These are phyloP conservation scores for Solanum chiquidenum DNA, from an alignment of 257 asterid genomes.

Conservation along the genomic window DNA sequence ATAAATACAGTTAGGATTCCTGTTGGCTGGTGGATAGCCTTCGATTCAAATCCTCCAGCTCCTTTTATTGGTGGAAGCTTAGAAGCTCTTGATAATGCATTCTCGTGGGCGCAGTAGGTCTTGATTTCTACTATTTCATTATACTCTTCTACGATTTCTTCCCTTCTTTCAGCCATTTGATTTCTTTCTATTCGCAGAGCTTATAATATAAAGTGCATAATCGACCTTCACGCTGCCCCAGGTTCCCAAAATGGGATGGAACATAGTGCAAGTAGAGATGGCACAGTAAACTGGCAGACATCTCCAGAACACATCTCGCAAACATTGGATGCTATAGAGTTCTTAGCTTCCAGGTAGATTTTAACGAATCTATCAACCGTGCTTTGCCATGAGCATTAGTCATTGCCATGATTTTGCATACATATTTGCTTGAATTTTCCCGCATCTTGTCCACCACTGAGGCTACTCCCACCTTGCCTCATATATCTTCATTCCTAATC, in stretches of 20 bases:
- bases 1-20: conserved; percentile 79
- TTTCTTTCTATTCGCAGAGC: conserved; percentile 30
- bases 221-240: conserved; percentile 86
- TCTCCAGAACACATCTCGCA: conserved; percentile 36
- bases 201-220: conserved; percentile 58
- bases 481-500: neutral
- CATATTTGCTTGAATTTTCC: neutral
- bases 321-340: conserved; percentile 48
- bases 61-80: conserved; percentile 64
- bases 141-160: neutral
- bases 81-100: conserved; percentile 80
- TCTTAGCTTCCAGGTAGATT: conserved; percentile 64
- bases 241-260: conserved; percentile 88
- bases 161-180: neutral
- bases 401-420: neutral
- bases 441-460: neutral
- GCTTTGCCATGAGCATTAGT: neutral
- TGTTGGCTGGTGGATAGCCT: conserved; percentile 94
- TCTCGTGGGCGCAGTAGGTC: conserved; percentile 80
- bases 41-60: conserved; percentile 60
- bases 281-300: conserved; percentile 64
- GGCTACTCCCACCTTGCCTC: neutral
- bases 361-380: neutral
- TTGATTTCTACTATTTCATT: neutral
- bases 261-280: conserved; percentile 84